phyloP scores from a whole-genome alignment of 257 asterid genomes.

The Nyctanthes arbortristis region DNA sequence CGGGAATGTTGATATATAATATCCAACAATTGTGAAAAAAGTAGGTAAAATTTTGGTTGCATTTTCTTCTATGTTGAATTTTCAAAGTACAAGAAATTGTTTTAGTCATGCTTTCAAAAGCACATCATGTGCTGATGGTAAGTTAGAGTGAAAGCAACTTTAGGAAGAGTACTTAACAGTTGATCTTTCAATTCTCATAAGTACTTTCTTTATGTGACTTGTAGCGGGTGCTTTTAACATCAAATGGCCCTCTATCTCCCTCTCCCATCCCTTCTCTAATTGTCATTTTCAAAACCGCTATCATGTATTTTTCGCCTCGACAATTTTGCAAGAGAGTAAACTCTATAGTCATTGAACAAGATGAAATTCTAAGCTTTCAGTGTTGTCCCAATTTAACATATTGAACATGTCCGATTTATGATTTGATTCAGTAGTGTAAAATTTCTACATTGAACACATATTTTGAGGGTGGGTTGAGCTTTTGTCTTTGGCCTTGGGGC shows the following conservation, averaged over 20 bases:
- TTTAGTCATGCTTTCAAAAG: constrained; percentile 39
- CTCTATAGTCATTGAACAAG: no score
- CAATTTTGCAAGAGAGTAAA: no score
- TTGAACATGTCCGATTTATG: no score
- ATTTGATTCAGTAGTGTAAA: no score
- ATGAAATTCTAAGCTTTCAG: no score
- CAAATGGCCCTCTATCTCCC: constrained; percentile 20
- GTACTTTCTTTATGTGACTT: constrained; percentile 38
- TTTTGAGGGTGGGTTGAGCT: no score
- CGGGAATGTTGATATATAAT: no score
- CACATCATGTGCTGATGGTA: constrained; percentile 58
- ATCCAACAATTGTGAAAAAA: constrained; percentile 35
- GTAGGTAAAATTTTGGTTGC: constrained; percentile 34
- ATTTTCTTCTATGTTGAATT: not conserved
- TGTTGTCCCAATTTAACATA: no score
- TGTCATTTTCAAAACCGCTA: constrained; percentile 46
- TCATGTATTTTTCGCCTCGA: no score
- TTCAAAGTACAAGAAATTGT: constrained; percentile 33
- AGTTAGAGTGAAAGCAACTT: constrained; percentile 57
- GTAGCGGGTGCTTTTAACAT: constrained; percentile 26
- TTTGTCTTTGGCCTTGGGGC: not conserved
- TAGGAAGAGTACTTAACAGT: constrained; percentile 23
- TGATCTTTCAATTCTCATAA: constrained; percentile 45
- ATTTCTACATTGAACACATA: no score
- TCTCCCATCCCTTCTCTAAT: constrained; percentile 19